phyloP scores from a whole-genome alignment of 225 moss, liverwort and hornwort genomes.

The Pleurozium schreberi region DNA sequence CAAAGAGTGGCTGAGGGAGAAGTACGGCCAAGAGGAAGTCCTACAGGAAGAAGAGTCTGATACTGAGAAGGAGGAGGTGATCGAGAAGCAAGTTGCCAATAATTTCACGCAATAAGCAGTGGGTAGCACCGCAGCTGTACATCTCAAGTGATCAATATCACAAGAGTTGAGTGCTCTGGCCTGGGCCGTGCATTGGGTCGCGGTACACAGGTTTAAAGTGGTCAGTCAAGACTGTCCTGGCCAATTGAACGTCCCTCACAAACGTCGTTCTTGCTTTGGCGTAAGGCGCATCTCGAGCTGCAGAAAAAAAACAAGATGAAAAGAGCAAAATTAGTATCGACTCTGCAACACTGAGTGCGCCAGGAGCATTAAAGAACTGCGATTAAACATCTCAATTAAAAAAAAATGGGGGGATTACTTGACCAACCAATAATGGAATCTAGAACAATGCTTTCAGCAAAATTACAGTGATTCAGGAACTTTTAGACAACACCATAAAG shows the following conservation, averaged over 20 bases:
- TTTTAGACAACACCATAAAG: neutral
- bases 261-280: constrained; percentile 36
- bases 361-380: neutral
- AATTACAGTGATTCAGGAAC: neutral
- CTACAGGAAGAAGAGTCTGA: constrained; percentile 45
- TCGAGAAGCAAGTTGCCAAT: constrained; percentile 43
- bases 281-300: constrained; percentile 38
- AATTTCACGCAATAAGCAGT: neutral
- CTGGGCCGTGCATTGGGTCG: neutral
- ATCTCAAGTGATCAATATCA: neutral
- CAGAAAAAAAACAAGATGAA: neutral
- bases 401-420: neutral
- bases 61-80: constrained; percentile 71
- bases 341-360: no score
- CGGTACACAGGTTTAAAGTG: constrained; percentile 39
- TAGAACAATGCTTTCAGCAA: neutral
- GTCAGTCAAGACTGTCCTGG: constrained; percentile 23
- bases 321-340: neutral
- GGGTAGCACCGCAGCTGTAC: neutral
- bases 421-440: neutral
- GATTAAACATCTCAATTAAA: neutral
- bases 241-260: constrained; percentile 36
- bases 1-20: constrained; percentile 90
- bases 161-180: constrained; percentile 9
- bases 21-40: constrained; percentile 55